A percentile compares a stretch with the other conserved stretches of the same genome.
Evolutionary conservation across 352 stramenopile species (phyloP).

Genomic region (Pythium coloratum): DNA sequence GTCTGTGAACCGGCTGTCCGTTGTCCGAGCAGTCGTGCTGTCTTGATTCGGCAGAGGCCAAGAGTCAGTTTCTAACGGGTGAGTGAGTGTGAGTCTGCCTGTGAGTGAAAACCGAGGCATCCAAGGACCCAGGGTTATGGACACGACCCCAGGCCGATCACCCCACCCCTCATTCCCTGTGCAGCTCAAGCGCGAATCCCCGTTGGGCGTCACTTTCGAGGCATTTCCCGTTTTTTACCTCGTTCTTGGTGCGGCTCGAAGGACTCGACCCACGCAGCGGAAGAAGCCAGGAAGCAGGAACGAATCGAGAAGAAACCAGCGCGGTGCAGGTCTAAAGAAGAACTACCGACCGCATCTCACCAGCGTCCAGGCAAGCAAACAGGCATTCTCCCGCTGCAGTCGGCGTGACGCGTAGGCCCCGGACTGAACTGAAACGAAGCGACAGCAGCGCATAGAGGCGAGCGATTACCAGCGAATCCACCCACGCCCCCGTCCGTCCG

Average conservation of each 20-base stretch:
- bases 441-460: background rate
- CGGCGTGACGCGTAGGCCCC: background rate
- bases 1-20: constrained; percentile 22
- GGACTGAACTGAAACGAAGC: constrained; percentile 14
- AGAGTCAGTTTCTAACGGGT: constrained; percentile 23
- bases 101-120: constrained; percentile 5
- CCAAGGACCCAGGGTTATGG: constrained; percentile 6
- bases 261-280: constrained; percentile 6
- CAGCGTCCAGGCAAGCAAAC: constrained; percentile 3
- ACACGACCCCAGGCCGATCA: constrained; percentile 5
- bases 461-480: background rate
- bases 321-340: constrained; percentile 11
- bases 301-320: constrained; percentile 30
- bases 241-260: background rate
- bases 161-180: constrained; percentile 14
- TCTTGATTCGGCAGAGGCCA: constrained; percentile 23
- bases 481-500: background rate
- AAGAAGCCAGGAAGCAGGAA: constrained; percentile 25
- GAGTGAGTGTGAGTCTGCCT: constrained; percentile 1
- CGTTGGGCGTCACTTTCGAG: constrained; percentile 1
- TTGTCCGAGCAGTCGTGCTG: background rate
- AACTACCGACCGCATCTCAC: constrained; percentile 9
- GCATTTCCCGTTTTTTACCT: constrained; percentile 41
- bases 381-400: background rate
- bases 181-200: constrained; percentile 8